Base-by-base conservation (phyloP, 768 basidiomycete genomes). In the Hemileccinum impolitum region DNA sequence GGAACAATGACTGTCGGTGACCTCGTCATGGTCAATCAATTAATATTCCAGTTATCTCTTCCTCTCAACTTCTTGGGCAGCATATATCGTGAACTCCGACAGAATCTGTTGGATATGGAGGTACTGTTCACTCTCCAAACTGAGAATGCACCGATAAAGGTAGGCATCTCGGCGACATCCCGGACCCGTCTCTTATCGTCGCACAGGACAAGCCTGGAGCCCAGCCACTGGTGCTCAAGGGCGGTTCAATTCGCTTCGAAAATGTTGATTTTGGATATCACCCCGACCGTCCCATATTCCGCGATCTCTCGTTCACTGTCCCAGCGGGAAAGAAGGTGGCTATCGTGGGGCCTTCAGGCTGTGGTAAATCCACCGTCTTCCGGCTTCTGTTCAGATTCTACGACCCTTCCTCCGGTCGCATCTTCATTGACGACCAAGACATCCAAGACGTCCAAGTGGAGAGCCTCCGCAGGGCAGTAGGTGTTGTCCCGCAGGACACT, bases 1-100 rank as follows among this genome's bases (percentile, higher is more conserved):
- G 94, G 94, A 8, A 92, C 90, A 0, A 98, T 99, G 95, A 96
- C 94, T 4, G 81, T 99, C 19, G 96, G 96, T 8, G 96, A 99
- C 61, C 80, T 99, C 13, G 96, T 99, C 57, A 98, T 99, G 95
- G 88, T 96, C 58, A 99, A 99, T 68, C 95, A 97, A 63, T 78
- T 99, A 21, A 93, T 98, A 30, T 99, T 99, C 75, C 96, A 99
- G 63, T 74, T 99, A 0, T 96, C 94, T 0, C 72, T 98, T 28
- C 96, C 96, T 4, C 82, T 99, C 52, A 98, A 98, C 70, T 99
- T 99, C 71, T 73, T 99, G 51, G 96, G 92, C 1, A 91, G 94
- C 2, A 94, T 99, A 44, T 99, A 99, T 62, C 90, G 96, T 41
- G 96, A 99, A 65, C 81, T 98, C 69, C 77, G 94, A 36, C 96